Evolutionary conservation across 139 green algal species (phyloP), one percentile per base, ranked within the genome.

Genomic region (Asterochloris sp.): DNA sequence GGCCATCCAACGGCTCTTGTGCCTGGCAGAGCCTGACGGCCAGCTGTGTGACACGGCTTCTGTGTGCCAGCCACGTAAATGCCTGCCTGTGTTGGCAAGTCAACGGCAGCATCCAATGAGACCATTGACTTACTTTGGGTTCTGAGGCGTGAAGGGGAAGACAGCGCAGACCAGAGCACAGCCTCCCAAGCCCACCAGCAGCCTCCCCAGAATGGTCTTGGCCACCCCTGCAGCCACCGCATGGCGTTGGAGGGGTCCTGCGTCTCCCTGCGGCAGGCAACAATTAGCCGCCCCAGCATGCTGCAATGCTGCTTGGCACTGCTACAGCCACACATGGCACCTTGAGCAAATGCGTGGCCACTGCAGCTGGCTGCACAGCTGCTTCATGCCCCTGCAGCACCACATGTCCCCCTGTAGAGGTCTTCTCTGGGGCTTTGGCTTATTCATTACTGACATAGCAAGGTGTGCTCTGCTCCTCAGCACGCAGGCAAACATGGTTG

Each of bases 161-260:
- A 63, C 78, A 16, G 79, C 84, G 54, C 74, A 83, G n/a, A 92
- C 64, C 6, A 85, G n/a, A 28, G 68, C 84, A 69, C 88, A 91
- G 21, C 87, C 87, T 21, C 85, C 71, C 67, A 91, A 77, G 12
- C 87, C 89, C 63, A 90, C 27, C 24, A 91, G 64, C 11, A 91
- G 74, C 11, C 89, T 73, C 16, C 69, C 24, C 26, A 92, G 74
- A 8, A 90, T 86, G 13, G 82, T 87, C 27, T 67, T 83, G 21
- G 89, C 73, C 13, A 90, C 81, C 4, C 89, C 87, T 91, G 83
- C 82, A 79, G 13, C 54, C 24, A 62, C 63, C 62, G 12, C 12
- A 28, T 13, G 11, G 17, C n/a, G 1, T 76, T 38, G 69, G 0
- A 28, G 26, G 23, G 16, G 23, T 19, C 23, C 24, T 76, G 24